These are phyloP conservation scores for Mikania micrantha DNA, from an alignment of 129 eudicot genomes.

Conservation along the genomic window DNA sequence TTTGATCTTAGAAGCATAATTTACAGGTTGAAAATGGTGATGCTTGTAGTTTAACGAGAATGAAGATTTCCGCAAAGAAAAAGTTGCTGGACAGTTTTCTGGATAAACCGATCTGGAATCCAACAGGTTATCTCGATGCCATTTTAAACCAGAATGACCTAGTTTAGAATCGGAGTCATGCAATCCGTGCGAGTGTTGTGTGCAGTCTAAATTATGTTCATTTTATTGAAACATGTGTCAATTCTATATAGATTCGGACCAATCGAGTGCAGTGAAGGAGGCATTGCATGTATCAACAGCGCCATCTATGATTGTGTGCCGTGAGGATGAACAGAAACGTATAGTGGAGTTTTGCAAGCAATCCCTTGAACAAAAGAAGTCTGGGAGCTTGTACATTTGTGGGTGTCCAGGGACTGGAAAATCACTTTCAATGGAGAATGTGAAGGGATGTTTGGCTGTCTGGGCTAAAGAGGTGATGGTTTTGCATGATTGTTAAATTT, in stretches of 20 bases:
- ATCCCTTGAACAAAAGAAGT: conserved; percentile 50
- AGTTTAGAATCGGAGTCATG: not conserved
- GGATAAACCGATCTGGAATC: conserved; percentile 67
- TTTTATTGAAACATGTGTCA: not conserved
- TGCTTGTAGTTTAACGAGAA: conserved; percentile 14
- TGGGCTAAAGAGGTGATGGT: conserved; percentile 80
- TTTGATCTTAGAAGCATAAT: not conserved
- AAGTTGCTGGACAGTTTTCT: conserved; percentile 45
- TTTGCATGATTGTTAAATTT: not conserved
- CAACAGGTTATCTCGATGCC: conserved; percentile 42
- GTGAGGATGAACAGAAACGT: conserved; percentile 68
- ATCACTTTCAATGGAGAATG: conserved; percentile 81
- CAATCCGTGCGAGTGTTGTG: not conserved
- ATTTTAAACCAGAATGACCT: not conserved
- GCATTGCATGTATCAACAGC: conserved; percentile 73
- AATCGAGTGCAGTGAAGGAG: conserved; percentile 72
- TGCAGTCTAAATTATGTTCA: not conserved
- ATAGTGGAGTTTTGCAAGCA: conserved; percentile 66
- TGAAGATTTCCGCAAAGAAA: conserved; percentile 39
- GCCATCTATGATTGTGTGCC: conserved; percentile 56
- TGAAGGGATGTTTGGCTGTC: conserved; percentile 40
- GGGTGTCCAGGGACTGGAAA: conserved; percentile 95
- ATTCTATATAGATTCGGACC: conserved; percentile 45
- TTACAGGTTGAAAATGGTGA: conserved; percentile 1
- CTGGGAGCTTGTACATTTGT: conserved; percentile 84